Conservation (phyloP, 495 filamentous ascomycete species). For the Penicillium cataractarum region DNA sequence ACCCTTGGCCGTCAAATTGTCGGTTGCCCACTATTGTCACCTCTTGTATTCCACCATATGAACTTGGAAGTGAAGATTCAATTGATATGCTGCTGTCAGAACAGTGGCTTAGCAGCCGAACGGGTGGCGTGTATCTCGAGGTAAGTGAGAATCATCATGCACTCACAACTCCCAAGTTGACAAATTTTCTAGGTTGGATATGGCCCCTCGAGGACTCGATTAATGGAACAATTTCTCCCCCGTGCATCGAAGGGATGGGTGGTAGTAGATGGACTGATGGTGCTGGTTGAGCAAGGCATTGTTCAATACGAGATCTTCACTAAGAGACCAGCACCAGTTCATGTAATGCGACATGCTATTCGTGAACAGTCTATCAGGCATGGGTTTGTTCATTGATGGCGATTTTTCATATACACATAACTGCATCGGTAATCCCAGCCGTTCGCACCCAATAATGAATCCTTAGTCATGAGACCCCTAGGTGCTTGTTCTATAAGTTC, state of each 20-base stretch:
- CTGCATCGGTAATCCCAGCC: no score
- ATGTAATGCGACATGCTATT: slow-evolving; percentile 55
- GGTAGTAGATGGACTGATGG: slow-evolving; percentile 68
- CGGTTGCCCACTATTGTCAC: slow-evolving; percentile 68
- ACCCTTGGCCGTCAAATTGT: slow-evolving; percentile 52
- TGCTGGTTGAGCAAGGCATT: slow-evolving; percentile 72
- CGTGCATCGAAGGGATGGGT: slow-evolving; percentile 58
- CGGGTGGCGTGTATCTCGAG: slow-evolving; percentile 73
- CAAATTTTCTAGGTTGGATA: slow-evolving; percentile 53
- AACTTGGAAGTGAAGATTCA: slow-evolving; percentile 54
- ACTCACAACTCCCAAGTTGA: slow-evolving; percentile 31
- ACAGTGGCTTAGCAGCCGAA: slow-evolving; percentile 72
- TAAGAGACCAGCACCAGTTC: slow-evolving; percentile 66
- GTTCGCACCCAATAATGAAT: not conserved
- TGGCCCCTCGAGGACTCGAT: slow-evolving; percentile 47
- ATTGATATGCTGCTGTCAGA: slow-evolving; percentile 65
- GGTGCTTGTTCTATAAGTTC: no score
- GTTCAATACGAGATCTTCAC: slow-evolving; percentile 79
- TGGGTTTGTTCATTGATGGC: slow-evolving; percentile 17
- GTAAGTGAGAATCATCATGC: slow-evolving; percentile 29
- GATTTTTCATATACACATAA: not conserved
- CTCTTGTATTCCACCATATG: slow-evolving; percentile 66
- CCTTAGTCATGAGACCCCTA: not conserved
- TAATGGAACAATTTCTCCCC: slow-evolving; percentile 57
- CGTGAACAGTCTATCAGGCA: slow-evolving; percentile 23